Conservation (phyloP, 2,329 filamentous ascomycete genomes). For the Alternaria triticimaculans region DNA sequence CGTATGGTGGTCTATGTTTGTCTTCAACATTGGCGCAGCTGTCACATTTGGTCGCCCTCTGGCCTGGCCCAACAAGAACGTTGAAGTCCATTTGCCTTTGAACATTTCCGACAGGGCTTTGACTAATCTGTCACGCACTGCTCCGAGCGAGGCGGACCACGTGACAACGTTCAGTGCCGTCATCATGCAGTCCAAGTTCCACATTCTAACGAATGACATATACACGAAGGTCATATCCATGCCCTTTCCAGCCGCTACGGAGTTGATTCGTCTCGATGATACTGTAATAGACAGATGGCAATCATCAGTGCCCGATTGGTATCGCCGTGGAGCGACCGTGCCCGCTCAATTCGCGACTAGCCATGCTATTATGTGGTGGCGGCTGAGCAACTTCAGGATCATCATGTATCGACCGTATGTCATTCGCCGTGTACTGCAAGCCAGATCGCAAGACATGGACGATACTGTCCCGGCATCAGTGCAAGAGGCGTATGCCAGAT, state of each 20-base stretch:
- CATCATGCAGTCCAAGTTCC: constrained; percentile 54
- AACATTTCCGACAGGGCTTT: constrained; percentile 27
- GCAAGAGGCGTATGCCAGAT: constrained; percentile 39
- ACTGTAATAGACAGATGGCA: constrained; percentile 51
- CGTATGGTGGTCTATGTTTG: constrained; percentile 50
- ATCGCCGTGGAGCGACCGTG: constrained; percentile 40
- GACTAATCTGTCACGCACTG: constrained; percentile 38
- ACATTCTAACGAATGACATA: constrained; percentile 54
- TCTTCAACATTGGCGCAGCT: constrained; percentile 58
- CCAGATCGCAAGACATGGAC: constrained; percentile 18
- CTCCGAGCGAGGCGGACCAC: constrained; percentile 11
- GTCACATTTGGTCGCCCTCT: constrained; percentile 60
- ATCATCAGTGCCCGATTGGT: constrained; percentile 47
- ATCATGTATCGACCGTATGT: constrained; percentile 58
- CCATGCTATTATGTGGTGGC: constrained; percentile 55
- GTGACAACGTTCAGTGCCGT: constrained; percentile 56
- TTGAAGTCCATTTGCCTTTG: constrained; percentile 16
- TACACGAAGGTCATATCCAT: constrained; percentile 57
- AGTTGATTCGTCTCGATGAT: constrained; percentile 53
- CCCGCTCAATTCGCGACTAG: constrained; percentile 49
- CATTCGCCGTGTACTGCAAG: constrained; percentile 47
- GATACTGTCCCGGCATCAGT: constrained; percentile 32
- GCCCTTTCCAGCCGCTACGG: constrained; percentile 51
- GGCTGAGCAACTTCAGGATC: constrained; percentile 55
- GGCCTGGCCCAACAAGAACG: constrained; percentile 6